Percentiles rank a stretch among this genome's conserved stretches.
phyloP scores from a whole-genome alignment of 768 basidiomycete species.

The Steccherinum ochraceum region DNA sequence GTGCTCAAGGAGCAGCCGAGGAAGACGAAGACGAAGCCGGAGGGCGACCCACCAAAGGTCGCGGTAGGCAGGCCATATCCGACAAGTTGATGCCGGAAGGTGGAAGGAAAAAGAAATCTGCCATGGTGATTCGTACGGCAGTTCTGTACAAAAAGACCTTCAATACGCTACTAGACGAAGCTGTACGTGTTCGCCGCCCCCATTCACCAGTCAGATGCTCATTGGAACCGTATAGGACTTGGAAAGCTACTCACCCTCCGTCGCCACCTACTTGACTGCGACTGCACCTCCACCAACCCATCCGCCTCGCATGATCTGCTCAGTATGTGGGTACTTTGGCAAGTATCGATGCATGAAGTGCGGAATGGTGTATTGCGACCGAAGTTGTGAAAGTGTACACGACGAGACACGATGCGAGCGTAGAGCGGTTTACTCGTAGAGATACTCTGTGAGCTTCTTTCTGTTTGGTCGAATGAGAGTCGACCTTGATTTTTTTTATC shows the following conservation, averaged over 20 bases:
- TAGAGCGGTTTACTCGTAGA: constrained; percentile 42
- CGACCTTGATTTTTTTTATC: no score
- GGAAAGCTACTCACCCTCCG: constrained; percentile 40
- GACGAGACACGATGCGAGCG: constrained; percentile 78
- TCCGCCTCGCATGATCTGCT: constrained; percentile 69
- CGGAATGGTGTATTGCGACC: constrained; percentile 70
- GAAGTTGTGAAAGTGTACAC: constrained; percentile 67
- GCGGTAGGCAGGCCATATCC: constrained; percentile 66
- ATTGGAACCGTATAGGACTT: no score
- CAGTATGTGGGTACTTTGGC: constrained; percentile 86
- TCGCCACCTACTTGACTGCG: constrained; percentile 70
- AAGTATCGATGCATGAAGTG: constrained; percentile 75
- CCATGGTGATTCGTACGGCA: constrained; percentile 74
- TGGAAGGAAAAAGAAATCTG: constrained; percentile 69
- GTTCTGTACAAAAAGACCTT: constrained; percentile 81
- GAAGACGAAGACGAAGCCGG: constrained; percentile 38
- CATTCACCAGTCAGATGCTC: background rate
- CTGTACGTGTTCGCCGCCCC: constrained; percentile 51
- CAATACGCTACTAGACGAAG: constrained; percentile 67
- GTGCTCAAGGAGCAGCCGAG: constrained; percentile 36
- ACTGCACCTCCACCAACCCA: constrained; percentile 49
- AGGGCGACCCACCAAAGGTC: constrained; percentile 49
- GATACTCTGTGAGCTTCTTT: no score
- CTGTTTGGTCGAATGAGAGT: no score
- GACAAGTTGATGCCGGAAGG: constrained; percentile 62